Evolutionary conservation across 148 eudicot genomes (phyloP), one percentile per base, ranked within the genome.

Genomic region (Rhododendron simsii): DNA sequence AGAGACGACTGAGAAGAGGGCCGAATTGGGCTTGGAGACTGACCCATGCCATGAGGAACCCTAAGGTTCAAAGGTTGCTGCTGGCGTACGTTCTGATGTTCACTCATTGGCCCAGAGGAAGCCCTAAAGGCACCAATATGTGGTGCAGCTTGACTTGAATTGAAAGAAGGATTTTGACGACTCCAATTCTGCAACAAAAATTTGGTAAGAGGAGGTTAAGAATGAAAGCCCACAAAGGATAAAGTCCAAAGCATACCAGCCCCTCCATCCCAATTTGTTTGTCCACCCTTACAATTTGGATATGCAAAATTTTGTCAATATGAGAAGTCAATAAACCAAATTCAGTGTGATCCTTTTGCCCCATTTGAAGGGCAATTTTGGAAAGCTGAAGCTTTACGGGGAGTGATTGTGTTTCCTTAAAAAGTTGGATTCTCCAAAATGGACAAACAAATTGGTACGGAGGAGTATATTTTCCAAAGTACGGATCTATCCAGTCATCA

Each of bases 21-120:
- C 21, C 89, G 89, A 80, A 77, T 59, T 73, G 90, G 81, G 82
- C 90, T 91, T 57, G 93, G 93, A 85, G 93, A 88, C 41, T 90
- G 91, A 79, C 89, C 84, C 78, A 86, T 81, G 71, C 71, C 45
- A 53, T 85, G 92, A 82, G 94, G 83, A 48, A 84, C 48, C 88
- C 92, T 73, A 26, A 86, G 78, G 84, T 86, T 88, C 57, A 87
- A 37, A 77, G 88, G 87, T 65, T 81, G 91, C 53, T 81, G 89
- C 75, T 85, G 92, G 23, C 82, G 86, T 14, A 86, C 83, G 84
- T 65, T 87, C 47, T 86, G 86, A 37, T 35, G 86, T 55, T 83
- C 86, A 35, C 50, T 39, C 84, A 82, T 51, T 71, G 48, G 76
- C 23, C 30, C 83, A n/a, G 87, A 67, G 35, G 86, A 30, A 69